Conservation (phyloP, 2,329 filamentous ascomycete species). For the Lithohypha guttulata region DNA sequence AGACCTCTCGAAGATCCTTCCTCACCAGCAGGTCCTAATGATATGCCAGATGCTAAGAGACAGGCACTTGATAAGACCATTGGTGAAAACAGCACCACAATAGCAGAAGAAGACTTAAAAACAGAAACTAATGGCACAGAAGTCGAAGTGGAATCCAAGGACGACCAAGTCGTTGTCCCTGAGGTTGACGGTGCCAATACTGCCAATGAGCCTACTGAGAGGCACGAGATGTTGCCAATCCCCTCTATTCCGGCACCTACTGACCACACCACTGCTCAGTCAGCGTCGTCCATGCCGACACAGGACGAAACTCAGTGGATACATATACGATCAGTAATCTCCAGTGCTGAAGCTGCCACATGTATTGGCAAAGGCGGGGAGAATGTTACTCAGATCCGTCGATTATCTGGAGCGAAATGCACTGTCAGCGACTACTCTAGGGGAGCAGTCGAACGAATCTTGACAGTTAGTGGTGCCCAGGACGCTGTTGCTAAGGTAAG, state of each 20-base stretch:
- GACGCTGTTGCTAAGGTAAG: constrained; percentile 91
- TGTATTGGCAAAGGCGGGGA: constrained; percentile 98
- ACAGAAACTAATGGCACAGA: constrained; percentile 44
- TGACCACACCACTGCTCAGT: constrained; percentile 37
- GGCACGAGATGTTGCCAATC: constrained; percentile 41
- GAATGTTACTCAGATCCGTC: constrained; percentile 94
- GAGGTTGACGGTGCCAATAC: constrained; percentile 8
- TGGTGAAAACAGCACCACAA: constrained; percentile 51
- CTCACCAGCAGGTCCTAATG: constrained; percentile 78
- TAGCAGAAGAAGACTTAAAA: constrained; percentile 56
- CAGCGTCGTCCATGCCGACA: constrained; percentile 35
- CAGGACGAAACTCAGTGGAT: constrained; percentile 95
- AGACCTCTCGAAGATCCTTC: constrained; percentile 94
- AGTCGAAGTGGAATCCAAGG: constrained; percentile 28
- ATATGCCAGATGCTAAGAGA: constrained; percentile 94
- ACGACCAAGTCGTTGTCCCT: constrained; percentile 23
- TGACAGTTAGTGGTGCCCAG: constrained; percentile 92
- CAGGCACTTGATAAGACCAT: constrained; percentile 88
- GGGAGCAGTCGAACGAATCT: constrained; percentile 90
- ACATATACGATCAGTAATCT: constrained; percentile 92
- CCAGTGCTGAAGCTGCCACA: constrained; percentile 91
- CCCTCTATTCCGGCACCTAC: constrained; percentile 46
- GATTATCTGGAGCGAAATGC: constrained; percentile 92
- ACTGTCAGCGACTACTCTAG: constrained; percentile 98
- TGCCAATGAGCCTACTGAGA: constrained; percentile 22